Evolutionary conservation across 805 yeast species (phyloP).

Genomic region (Lachancea sp.): DNA sequence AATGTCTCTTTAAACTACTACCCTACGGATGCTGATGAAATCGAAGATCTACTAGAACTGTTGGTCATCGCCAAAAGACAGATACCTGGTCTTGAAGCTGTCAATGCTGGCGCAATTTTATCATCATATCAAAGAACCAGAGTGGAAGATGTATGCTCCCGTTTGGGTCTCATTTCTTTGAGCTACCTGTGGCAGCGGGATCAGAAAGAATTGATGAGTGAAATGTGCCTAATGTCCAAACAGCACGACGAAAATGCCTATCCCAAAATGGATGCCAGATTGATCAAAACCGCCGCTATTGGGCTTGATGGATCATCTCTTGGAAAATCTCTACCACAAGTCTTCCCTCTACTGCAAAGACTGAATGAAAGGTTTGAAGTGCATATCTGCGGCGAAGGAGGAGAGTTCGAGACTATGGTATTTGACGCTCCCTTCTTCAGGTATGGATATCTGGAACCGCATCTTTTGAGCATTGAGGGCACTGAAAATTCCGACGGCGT

Average conservation of each 20-base stretch:
- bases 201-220: constrained; percentile 72
- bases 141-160: constrained; percentile 82
- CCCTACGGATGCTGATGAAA: constrained; percentile 70
- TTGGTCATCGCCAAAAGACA: constrained; percentile 40
- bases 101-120: constrained; percentile 91
- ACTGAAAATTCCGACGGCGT: constrained; percentile 52
- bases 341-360: constrained; percentile 50
- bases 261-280: constrained; percentile 58
- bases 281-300: constrained; percentile 89
- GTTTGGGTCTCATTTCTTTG: constrained; percentile 62
- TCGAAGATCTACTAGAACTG: constrained; percentile 68
- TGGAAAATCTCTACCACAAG: constrained; percentile 58
- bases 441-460: constrained; percentile 41
- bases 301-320: constrained; percentile 66
- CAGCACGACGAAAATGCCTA: constrained; percentile 11
- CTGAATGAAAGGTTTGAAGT: constrained; percentile 67
- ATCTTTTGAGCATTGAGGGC: constrained; percentile 40
- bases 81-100: constrained; percentile 75
- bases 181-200: constrained; percentile 88
- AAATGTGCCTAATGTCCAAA: constrained; percentile 51
- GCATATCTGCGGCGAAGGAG: constrained; percentile 98
- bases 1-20: constrained; percentile 65
- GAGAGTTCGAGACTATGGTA: constrained; percentile 92
- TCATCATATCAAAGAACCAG: constrained; percentile 93
- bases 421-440: constrained; percentile 83